Evolutionary conservation across 2,329 filamentous ascomycete genomes (phyloP).

Genomic region (Coniochaeta prunicola): DNA sequence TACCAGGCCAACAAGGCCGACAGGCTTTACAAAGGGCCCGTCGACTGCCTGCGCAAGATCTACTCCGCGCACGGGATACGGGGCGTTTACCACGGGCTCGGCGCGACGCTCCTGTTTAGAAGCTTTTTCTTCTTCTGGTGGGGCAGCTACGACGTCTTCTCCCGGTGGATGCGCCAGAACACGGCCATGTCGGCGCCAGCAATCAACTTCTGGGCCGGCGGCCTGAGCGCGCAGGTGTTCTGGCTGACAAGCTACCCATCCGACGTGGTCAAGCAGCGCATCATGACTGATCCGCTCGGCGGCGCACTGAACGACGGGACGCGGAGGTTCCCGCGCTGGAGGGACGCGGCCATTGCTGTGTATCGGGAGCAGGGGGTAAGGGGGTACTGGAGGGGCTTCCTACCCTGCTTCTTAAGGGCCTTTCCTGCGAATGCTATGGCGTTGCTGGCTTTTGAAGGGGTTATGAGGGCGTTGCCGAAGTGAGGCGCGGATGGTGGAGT

Average conservation of each 20-base stretch:
- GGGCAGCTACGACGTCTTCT: slow-evolving; percentile 87
- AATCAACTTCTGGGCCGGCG: slow-evolving; percentile 96
- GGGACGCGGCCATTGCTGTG: slow-evolving; percentile 69
- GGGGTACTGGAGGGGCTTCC: slow-evolving; percentile 88
- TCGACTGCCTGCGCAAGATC: slow-evolving; percentile 74
- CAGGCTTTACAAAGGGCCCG: slow-evolving; percentile 75
- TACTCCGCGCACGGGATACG: slow-evolving; percentile 63
- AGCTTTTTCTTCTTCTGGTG: slow-evolving; percentile 98
- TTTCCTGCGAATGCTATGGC: slow-evolving; percentile 96
- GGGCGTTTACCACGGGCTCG: slow-evolving; percentile 81
- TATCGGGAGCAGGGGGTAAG: slow-evolving; percentile 67
- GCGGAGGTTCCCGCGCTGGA: slow-evolving; percentile 67
- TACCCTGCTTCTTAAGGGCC: slow-evolving; percentile 87
- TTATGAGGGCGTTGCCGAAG: slow-evolving; percentile 61
- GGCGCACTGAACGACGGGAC: slow-evolving; percentile 59
- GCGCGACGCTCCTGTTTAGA: slow-evolving; percentile 80
- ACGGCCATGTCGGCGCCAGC: slow-evolving; percentile 69
- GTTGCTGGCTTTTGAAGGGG: slow-evolving; percentile 84
- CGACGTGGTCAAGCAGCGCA: slow-evolving; percentile 90
- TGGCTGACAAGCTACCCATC: slow-evolving; percentile 90
- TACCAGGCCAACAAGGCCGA: slow-evolving; percentile 74
- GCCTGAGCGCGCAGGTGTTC: slow-evolving; percentile 86
- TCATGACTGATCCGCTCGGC: slow-evolving; percentile 92
- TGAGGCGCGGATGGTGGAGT: not conserved
- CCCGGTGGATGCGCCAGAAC: slow-evolving; percentile 55